Percentiles rank a stretch among this genome's conserved stretches.
These are phyloP conservation scores for Starmerella roubikii DNA, from an alignment of 805 yeast genomes.

Conservation along the genomic window DNA sequence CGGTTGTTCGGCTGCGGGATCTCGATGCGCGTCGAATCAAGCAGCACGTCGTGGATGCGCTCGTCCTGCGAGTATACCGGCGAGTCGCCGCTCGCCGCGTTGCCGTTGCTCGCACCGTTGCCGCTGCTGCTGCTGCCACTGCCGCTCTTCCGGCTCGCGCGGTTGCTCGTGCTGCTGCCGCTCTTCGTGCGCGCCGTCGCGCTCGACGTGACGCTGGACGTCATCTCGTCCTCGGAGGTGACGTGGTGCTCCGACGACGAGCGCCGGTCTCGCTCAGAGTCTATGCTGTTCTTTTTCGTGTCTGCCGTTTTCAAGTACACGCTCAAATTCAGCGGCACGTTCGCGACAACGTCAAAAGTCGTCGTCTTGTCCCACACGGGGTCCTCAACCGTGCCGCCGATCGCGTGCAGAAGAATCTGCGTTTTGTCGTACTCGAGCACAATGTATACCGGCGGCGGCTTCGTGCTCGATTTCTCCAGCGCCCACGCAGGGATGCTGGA, in stretches of 20 bases:
- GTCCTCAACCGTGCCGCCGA: conserved; percentile 60
- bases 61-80: conserved; percentile 58
- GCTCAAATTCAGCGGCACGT: conserved; percentile 54
- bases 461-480: conserved; percentile 31
- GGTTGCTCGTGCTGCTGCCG: neutral
- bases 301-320: conserved; percentile 48
- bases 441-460: conserved; percentile 60
- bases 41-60: conserved; percentile 24
- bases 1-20: conserved; percentile 26
- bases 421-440: conserved; percentile 93
- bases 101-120: neutral
- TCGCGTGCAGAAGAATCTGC: conserved; percentile 76
- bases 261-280: neutral
- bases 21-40: conserved; percentile 14
- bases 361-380: conserved; percentile 84
- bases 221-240: neutral
- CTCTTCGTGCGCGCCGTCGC: neutral
- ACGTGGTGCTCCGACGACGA: neutral
- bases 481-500: conserved; percentile 20
- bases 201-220: conserved; percentile 1
- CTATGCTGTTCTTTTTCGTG: neutral
- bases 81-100: conserved; percentile 27
- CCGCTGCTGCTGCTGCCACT: neutral
- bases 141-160: neutral
- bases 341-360: conserved; percentile 65